Evolutionary conservation across 129 eudicot species (phyloP), one percentile per base, ranked within the genome.

Genomic region (Sambucus nigra): DNA sequence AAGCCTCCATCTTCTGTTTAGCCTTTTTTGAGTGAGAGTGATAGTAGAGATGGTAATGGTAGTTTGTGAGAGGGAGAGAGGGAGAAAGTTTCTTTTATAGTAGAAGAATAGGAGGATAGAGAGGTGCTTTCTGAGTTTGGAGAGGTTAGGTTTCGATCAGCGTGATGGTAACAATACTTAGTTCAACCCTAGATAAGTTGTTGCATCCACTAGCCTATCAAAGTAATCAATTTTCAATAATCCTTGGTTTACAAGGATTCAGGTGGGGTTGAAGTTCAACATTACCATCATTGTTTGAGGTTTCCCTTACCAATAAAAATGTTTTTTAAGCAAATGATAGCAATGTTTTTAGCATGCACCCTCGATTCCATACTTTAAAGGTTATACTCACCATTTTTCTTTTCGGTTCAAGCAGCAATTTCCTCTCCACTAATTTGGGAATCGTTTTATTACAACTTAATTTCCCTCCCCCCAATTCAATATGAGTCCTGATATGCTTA

Each of bases 121-220:
- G 56, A 28, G 50, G 70, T 58, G 53, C 44, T 47, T 51, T 68
- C 58, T 57, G 55, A 47, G 80, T 51, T 74, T 35, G 9, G 42
- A n/a, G 13, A 35, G 42, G 73, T 83, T 84, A 80, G 94, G 85
- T 84, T 76, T 69, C 64, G 42, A 35, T 35, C 42, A 58, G 10
- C 45, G 8, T 21, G 20, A 41, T 45, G 54, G 64, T 66, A 42
- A 46, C 28, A 12, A 22, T 23, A 38, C 73, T 52, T 59, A 42
- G 71, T 51, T 65, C 72, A 59, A 64, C 60, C 38, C 39, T 49
- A 18, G 22, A 20, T 5, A 20, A 49, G 78, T 73, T 66, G 78
- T 40, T 73, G 69, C 69, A 65, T 53, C 78, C 64, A 72, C 78
- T 65, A 25, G 69, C 53, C 47, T 39, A 66, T 66, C 53, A 60